Base-by-base conservation (phyloP, 129 eudicot genomes). In the Flaveria bidentis region DNA sequence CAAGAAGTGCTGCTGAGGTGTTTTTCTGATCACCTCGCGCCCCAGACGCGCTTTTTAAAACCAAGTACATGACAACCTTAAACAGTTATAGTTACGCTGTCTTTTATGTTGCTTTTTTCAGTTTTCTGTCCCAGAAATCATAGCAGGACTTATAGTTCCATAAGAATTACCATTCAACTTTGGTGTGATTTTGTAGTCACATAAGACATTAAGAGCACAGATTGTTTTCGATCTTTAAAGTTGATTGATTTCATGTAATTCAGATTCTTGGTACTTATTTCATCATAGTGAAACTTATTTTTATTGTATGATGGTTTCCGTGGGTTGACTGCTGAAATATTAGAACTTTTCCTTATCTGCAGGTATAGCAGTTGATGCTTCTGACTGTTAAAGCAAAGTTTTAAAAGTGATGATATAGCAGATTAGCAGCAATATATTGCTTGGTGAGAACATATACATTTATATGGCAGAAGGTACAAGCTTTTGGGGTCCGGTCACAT, bases 401-500 rank as follows among this genome's bases (percentile, higher is more conserved):
- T 15, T 68, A 23, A 22, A 67, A 58, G 82, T 60, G 64, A 77
- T 77, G 75, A 72, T 77, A 82, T 74, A 83, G 68, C 30, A 28
- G 30, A 28, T 28, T 28, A 28, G 30, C 45, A 36, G 62, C 67
- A 41, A 44, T 77, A 60, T 73, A 36, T 45, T 58, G 56, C 39
- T 49, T 78, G 71, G 61, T 60, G 77, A 67, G 63, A 73, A 69
- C 18, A 57, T 17, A 33, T 20, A 51, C 71, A 74, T 60, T 79
- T 51, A 61, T 56, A 82, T 81, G 88, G 81, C 78, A 70, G 85
- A 79, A 81, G 79, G 64, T 75, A 75, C 92, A 57, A 80, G 89
- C 75, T 80, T 88, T 61, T 87, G 89, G 89, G 92, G 89, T 39
- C 89, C 88, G 17, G 87, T 85, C 62, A 87, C 89, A 72, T 82